Evolutionary conservation across 106 monocot genomes (phyloP), one percentile per base, ranked within the genome.

Genomic region (Gastrodia elata): DNA sequence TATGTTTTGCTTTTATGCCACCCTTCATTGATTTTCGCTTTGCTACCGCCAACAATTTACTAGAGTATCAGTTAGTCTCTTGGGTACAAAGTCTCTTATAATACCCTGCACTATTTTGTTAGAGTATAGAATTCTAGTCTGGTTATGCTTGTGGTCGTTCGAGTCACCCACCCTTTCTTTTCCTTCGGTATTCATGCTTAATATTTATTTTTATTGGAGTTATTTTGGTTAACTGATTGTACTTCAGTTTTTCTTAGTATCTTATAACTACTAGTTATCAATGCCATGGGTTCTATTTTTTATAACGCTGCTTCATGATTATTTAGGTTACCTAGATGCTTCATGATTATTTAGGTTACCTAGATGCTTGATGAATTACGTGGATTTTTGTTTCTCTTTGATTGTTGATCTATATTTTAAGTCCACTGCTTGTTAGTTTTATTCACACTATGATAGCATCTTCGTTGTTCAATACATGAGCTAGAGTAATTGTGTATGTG

Each of bases 401-500:
- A 11, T 13, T 61, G 57, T 3, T 25, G 28, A 61, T 61, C 6
- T 61, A n/a, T n/a, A n/a, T n/a, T n/a, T n/a, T n/a, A n/a, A 52
- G 52, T 52, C 18, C 24, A 52, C 52, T 52, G 18, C 52, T 2
- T 52, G 52, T 6, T 52, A 6, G n/a, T 52, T 5, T 52, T 52
- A n/a, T 6, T 2, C 9, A 18, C 20, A 52, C 52, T n/a, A 52
- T 52, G n/a, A 22, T 52, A 52, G 24, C 22, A 52, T n/a, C 52
- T 52, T 52, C 52, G n/a, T 52, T 22, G 24, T 52, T 52, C 24
- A 16, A 35, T 77, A 16, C 8, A 25, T 30, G 32, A 32, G 2
- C 22, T 16, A 25, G 68, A 26, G 39, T 52, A 18, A 64, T 80
- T 15, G 6, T 56, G 4, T 64, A 42, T 59, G 18, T 85, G 71